Base-by-base conservation (phyloP, 1,284 basidiomycete genomes). In the Cutaneotrichosporon cavernicola region DNA sequence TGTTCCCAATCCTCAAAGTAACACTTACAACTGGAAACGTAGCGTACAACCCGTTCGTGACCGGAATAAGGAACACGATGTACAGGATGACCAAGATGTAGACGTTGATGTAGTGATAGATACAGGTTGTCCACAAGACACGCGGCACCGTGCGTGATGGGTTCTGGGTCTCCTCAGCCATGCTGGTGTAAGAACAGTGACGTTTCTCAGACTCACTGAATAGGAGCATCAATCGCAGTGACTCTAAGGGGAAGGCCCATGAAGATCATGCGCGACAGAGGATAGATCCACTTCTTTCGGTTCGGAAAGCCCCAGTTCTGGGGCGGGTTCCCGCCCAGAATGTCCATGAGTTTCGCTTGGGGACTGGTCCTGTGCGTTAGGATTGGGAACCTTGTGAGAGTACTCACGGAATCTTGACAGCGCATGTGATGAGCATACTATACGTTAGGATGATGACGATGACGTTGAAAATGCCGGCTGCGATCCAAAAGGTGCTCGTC, bases 61-160 rank as follows among this genome's bases (percentile, higher is more conserved):
- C 4, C n/a, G 57, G 46, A 31, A 34, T n/a, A 10, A 50, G 13
- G 31, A 49, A 16, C 10, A 50, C 16, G 40, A 50, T 49, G 14
- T 40, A 56, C 31, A 61, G 21, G 30, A 13, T 9, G 16, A 60
- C 56, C 10, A 31, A 4, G 31, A n/a, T 18, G 56, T 58, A 56
- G 47, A 56, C 56, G 43, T 31, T 31, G 53, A 55, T 49, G 59
- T 36, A 49, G 21, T 16, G 56, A 10, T 68, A 47, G 16, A 73
- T 63, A 43, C 75, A 70, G 2, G 76, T 69, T 6, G 65, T 66
- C 13, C 69, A 63, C 76, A 78, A 77, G 16, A 74, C 76, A 36
- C 76, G 74, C 22, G 77, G 77, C 0, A 79, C 76, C 38, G 73
- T 75, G 47, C 76, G 58, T n/a, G 73, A 71, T 2, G 77, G 77